These are phyloP conservation scores for Hydnomerulius pinastri DNA, from an alignment of 768 basidiomycete species.

Conservation along the genomic window DNA sequence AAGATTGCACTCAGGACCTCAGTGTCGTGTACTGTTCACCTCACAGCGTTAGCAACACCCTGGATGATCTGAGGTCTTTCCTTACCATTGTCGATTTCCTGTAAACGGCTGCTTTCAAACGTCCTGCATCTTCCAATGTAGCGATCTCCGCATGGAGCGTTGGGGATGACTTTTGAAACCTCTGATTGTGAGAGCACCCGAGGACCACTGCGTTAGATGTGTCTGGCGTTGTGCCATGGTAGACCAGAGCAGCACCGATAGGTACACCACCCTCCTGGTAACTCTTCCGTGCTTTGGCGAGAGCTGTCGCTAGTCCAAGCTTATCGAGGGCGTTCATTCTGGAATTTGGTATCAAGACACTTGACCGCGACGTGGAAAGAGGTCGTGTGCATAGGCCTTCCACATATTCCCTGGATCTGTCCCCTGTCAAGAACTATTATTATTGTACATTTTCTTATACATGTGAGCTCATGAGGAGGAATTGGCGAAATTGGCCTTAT, in stretches of 20 bases:
- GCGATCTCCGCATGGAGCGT: conserved; percentile 52
- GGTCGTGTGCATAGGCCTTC: too few species aligned
- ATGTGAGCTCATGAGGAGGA: too few species aligned
- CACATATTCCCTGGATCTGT: too few species aligned
- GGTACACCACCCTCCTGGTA: conserved; percentile 59
- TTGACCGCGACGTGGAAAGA: too few species aligned
- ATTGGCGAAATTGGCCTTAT: too few species aligned
- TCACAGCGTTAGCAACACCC: not conserved
- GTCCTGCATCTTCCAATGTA: conserved; percentile 54
- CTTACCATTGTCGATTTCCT: conserved; percentile 51
- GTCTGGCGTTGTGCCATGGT: conserved; percentile 18
- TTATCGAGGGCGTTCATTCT: conserved; percentile 24
- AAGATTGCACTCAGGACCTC: conserved; percentile 29
- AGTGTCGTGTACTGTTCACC: conserved; percentile 38
- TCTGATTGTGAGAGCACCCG: conserved; percentile 46
- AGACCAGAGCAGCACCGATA: conserved; percentile 56
- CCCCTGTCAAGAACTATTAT: too few species aligned
- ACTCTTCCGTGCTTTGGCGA: conserved; percentile 47
- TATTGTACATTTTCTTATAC: too few species aligned
- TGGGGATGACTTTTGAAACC: conserved; percentile 45
- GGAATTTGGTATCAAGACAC: too few species aligned
- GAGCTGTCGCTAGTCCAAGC: conserved; percentile 34
- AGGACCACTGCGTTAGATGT: conserved; percentile 29
- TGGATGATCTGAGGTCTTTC: not conserved
- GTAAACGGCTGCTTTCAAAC: conserved; percentile 47